These are phyloP conservation scores for Zangia roseola DNA, from an alignment of 768 basidiomycete genomes.

Conservation along the genomic window DNA sequence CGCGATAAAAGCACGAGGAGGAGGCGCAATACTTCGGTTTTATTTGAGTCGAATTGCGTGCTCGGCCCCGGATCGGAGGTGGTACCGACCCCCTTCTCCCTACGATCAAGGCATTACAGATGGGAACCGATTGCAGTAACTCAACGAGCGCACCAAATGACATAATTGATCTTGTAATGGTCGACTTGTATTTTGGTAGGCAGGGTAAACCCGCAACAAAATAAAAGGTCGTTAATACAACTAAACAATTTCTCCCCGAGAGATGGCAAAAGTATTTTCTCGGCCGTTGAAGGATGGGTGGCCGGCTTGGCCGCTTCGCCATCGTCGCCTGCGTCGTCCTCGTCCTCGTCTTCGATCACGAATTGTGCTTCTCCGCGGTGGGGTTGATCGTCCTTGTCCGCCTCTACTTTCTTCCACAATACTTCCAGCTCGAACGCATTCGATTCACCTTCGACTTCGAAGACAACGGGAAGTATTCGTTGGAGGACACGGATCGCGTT, in stretches of 20 bases:
- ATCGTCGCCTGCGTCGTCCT: constrained; percentile 40
- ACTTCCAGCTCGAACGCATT: constrained; percentile 75
- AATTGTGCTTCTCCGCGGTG: constrained; percentile 53
- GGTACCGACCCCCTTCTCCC: constrained; percentile 96
- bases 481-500: constrained; percentile 92
- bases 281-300: constrained; percentile 27
- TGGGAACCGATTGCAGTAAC: neutral
- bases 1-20: constrained; percentile 86
- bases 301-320: constrained; percentile 32
- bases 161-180: constrained; percentile 80
- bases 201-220: constrained; percentile 92
- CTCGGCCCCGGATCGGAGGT: constrained; percentile 68
- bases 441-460: constrained; percentile 72
- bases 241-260: constrained; percentile 78
- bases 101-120: constrained; percentile 29
- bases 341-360: constrained; percentile 84
- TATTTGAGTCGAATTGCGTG: constrained; percentile 71
- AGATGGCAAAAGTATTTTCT: constrained; percentile 62
- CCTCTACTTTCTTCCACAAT: constrained; percentile 73
- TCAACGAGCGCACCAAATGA: constrained; percentile 69
- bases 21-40: constrained; percentile 86
- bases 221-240: constrained; percentile 81
- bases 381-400: constrained; percentile 35
- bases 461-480: constrained; percentile 86
- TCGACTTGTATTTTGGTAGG: constrained; percentile 75